Evolutionary conservation across 768 basidiomycete genomes (phyloP), one percentile per base, ranked within the genome.

Genomic region (Leccinum boreale): DNA sequence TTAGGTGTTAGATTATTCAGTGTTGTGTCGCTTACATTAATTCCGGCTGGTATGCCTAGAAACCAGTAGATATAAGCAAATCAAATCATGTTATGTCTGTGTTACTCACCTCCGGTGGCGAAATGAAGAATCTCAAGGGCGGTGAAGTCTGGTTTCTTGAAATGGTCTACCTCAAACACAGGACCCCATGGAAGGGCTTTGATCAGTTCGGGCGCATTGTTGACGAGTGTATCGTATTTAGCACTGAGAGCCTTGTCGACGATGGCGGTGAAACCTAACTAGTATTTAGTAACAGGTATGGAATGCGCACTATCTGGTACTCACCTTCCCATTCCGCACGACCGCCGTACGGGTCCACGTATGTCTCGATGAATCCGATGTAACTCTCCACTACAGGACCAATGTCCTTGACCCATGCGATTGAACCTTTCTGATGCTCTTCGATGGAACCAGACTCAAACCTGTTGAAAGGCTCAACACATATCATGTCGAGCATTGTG

Each of bases 241-340:
- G 85, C 85, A 65, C 88, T 90, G 47, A 93, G 79, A 57, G 82
- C 76, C 72, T 94, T 94, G 78, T 94, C 84, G 48, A 94, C 91
- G 60, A 93, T 89, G 6, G 91, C 92, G 33, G 91, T 91, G 70
- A 94, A 94, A 29, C 90, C 89, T 90, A 61, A n/a, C 44, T 19
- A 15, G 42, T 52, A 21, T 11, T 63, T 17, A 53, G 42, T 55
- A 50, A n/a, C 53, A 5, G 1, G 3, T 28, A 39, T 3, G 24
- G 24, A 42, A 10, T 49, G 33, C 39, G 19, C 24, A 36, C 53
- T 45, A 26, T 24, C 48, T 45, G 56, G 50, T 7, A 55, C 64
- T 35, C 55, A 85, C 90, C 92, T 82, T 94, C 92, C 92, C 92
- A 94, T 70, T 94, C 93, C 0, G 93, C 93, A 52, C 93, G 84